A percentile compares a stretch with the other conserved stretches of the same genome.
These are phyloP conservation scores for Phytophthora syringae DNA, from an alignment of 352 stramenopile species.

Conservation along the genomic window DNA sequence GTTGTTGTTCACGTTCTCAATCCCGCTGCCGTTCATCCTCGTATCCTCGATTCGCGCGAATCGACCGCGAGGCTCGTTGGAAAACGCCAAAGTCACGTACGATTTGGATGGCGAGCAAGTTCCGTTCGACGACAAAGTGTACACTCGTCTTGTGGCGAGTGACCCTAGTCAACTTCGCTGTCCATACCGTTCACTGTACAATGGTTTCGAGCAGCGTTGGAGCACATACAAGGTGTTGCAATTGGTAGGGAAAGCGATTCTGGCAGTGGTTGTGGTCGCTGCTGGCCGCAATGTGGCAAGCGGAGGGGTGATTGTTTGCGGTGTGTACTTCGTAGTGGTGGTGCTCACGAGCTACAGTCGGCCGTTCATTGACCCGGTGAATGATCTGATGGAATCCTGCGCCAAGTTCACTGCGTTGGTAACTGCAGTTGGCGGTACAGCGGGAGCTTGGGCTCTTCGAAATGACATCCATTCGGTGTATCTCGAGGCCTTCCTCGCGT, in stretches of 20 bases:
- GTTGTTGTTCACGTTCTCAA: conserved; percentile 41
- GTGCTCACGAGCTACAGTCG: conserved; percentile 35
- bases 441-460: conserved; percentile 12
- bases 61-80: conserved; percentile 37
- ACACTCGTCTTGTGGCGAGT: conserved; percentile 37
- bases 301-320: conserved; percentile 30
- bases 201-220: conserved; percentile 53
- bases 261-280: conserved; percentile 36
- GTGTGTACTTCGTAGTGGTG: conserved; percentile 38
- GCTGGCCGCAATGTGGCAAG: conserved; percentile 10
- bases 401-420: conserved; percentile 41
- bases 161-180: conserved; percentile 46
- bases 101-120: conserved; percentile 47
- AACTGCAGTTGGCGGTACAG: conserved; percentile 36
- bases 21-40: conserved; percentile 39
- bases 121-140: conserved; percentile 49
- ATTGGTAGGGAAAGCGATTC: conserved; percentile 45
- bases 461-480: conserved; percentile 15
- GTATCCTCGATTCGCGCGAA: conserved; percentile 40
- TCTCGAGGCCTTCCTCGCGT: conserved; percentile 7
- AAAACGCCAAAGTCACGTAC: conserved; percentile 47
- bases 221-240: conserved; percentile 54
- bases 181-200: conserved; percentile 58
- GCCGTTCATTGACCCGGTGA: conserved; percentile 53
- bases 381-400: conserved; percentile 51